Conservation (phyloP, 1,284 basidiomycete species). For the Pseudozyma pruni region DNA sequence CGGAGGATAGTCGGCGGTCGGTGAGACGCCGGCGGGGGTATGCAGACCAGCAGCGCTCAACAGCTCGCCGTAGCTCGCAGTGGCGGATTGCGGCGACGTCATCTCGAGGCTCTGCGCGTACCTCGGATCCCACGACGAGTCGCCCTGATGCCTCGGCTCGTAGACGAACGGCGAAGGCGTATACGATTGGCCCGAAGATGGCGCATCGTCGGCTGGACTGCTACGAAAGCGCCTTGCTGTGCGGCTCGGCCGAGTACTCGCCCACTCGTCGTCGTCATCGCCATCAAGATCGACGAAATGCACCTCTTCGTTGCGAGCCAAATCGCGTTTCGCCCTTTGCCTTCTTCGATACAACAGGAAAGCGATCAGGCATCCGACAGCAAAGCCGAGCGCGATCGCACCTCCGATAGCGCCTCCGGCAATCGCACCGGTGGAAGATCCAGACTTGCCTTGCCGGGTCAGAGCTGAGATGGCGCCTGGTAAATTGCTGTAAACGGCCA, state of each 20-base stretch:
- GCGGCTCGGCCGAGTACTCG: conserved; percentile 5
- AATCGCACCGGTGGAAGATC: conserved; percentile 38
- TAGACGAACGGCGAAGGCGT: conserved; percentile 52
- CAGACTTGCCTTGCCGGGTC: background rate
- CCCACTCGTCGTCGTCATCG: conserved; percentile 34
- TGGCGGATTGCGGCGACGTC: conserved; percentile 27
- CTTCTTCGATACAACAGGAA: conserved; percentile 50
- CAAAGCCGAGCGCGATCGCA: conserved; percentile 44
- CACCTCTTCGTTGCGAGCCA: conserved; percentile 49
- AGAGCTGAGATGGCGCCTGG: conserved; percentile 42
- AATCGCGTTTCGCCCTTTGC: conserved; percentile 40
- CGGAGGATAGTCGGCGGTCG: conserved; percentile 21
- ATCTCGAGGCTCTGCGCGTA: conserved; percentile 35
- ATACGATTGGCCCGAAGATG: conserved; percentile 17
- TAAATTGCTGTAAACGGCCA: conserved; percentile 42
- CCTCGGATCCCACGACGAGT: conserved; percentile 6
- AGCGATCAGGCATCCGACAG: conserved; percentile 39
- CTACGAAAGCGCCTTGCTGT: conserved; percentile 7
- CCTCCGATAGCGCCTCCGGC: conserved; percentile 59
- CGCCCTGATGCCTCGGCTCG: conserved; percentile 19
- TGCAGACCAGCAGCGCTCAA: conserved; percentile 22
- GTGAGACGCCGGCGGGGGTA: conserved; percentile 4
- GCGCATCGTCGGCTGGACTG: conserved; percentile 4
- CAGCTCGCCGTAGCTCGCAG: conserved; percentile 38
- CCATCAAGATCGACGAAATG: conserved; percentile 57